phyloP scores from a whole-genome alignment of 139 green algal species.

The Nannochloris sp. region DNA sequence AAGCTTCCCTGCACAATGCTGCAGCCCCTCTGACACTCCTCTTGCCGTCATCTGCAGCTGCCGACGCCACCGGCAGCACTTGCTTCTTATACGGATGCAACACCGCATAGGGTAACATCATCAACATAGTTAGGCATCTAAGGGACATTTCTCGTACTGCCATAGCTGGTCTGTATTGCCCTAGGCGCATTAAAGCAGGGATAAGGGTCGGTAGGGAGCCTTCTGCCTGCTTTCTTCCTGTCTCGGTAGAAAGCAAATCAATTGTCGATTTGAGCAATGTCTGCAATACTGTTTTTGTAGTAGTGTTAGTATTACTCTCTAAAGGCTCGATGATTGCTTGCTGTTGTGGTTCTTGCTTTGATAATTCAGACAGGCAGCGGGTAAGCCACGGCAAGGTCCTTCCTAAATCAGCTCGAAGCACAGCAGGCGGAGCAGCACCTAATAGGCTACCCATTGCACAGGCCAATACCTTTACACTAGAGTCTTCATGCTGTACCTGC shows the following conservation, averaged over 20 bases:
- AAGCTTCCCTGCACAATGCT: constrained; percentile 9
- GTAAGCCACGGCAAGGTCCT: constrained; percentile 19
- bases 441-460: constrained; percentile 12
- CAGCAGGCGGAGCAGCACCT: not conserved
- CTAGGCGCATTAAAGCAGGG: constrained; percentile 1
- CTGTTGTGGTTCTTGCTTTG: no score
- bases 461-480: not conserved
- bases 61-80: constrained; percentile 3
- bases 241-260: not conserved
- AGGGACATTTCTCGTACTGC: constrained; percentile 8
- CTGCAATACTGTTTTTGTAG: constrained; percentile 8
- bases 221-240: constrained; percentile 4
- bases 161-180: not conserved
- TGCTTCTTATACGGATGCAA: constrained; percentile 8
- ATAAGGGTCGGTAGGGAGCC: constrained; percentile 10
- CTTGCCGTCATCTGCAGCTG: constrained; percentile 18
- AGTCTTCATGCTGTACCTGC: not conserved
- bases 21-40: constrained; percentile 15
- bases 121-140: constrained; percentile 2
- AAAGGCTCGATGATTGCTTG: no score
- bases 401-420: constrained; percentile 6
- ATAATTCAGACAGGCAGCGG: constrained; percentile 12
- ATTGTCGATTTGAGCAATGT: constrained; percentile 10
- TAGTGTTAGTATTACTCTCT: no score
- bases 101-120: constrained; percentile 11